Evolutionary conservation across 2,329 filamentous ascomycete genomes (phyloP).

Genomic region (Rosellinia necatrix): DNA sequence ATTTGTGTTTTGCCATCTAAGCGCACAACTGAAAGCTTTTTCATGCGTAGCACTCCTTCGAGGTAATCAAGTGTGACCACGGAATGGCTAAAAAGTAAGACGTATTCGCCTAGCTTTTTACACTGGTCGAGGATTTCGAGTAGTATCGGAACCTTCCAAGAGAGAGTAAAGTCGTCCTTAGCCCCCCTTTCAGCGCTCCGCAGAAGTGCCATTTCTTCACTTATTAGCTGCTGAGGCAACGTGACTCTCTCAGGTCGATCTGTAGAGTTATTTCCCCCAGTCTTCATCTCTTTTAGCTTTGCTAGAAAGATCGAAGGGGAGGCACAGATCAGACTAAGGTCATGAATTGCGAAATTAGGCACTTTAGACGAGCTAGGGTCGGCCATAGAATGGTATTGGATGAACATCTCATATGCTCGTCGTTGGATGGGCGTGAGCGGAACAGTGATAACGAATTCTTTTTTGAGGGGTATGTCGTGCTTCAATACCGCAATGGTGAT

Average conservation of each 20-base stretch:
- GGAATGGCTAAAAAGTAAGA: constrained; percentile 80
- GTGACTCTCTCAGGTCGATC: constrained; percentile 20
- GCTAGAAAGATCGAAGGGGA: constrained; percentile 56
- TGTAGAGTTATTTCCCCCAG: neutral
- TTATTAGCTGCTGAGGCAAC: constrained; percentile 40
- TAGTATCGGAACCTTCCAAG: constrained; percentile 72
- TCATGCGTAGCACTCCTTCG: constrained; percentile 56
- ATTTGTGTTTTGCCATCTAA: constrained; percentile 71
- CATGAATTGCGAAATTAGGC: constrained; percentile 44
- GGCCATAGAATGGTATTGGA: constrained; percentile 35
- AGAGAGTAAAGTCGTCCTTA: constrained; percentile 56
- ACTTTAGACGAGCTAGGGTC: constrained; percentile 2
- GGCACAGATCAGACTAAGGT: constrained; percentile 55
- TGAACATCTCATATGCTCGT: constrained; percentile 61
- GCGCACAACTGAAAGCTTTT: constrained; percentile 55
- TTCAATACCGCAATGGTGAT: constrained; percentile 69
- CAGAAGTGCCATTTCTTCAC: constrained; percentile 44
- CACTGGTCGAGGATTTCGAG: constrained; percentile 71
- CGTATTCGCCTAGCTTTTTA: constrained; percentile 67
- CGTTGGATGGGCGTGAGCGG: constrained; percentile 70
- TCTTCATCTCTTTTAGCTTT: constrained; percentile 38
- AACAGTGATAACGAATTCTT: constrained; percentile 80
- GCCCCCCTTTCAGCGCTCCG: constrained; percentile 38
- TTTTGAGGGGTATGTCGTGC: constrained; percentile 72
- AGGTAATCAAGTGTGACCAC: constrained; percentile 73